phyloP scores from a whole-genome alignment of 1,284 basidiomycete genomes.

The Megacollybia platyphylla region DNA sequence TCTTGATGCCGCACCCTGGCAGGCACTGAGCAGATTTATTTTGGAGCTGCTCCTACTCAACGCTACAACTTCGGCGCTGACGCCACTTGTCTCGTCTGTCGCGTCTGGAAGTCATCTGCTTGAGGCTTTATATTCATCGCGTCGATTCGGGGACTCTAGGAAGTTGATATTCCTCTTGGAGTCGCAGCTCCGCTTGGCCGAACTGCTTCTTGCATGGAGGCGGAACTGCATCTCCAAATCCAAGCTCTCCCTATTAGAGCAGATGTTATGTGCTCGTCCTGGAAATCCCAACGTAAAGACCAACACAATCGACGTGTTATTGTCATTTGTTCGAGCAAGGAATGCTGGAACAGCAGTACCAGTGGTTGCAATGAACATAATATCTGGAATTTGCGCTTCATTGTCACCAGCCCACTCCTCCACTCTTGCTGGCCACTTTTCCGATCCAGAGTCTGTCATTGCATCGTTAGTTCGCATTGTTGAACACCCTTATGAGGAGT shows the following conservation, averaged over 20 bases:
- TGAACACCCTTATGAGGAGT: slow-evolving; percentile 61
- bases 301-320: slow-evolving; percentile 63
- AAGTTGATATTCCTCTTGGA: slow-evolving; percentile 59
- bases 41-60: slow-evolving; percentile 56
- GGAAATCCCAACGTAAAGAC: slow-evolving; percentile 32
- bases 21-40: slow-evolving; percentile 45
- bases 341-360: slow-evolving; percentile 45
- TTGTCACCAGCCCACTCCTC: slow-evolving; percentile 47
- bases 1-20: slow-evolving; percentile 39
- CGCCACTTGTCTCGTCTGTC: slow-evolving; percentile 61
- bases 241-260: slow-evolving; percentile 59
- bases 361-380: slow-evolving; percentile 49
- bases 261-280: slow-evolving; percentile 50
- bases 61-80: slow-evolving; percentile 63
- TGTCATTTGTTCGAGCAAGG: slow-evolving; percentile 50
- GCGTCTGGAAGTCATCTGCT: slow-evolving; percentile 49
- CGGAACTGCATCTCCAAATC: slow-evolving; percentile 25
- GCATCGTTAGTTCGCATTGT: slow-evolving; percentile 50
- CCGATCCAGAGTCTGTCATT: slow-evolving; percentile 57
- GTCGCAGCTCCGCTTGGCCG: slow-evolving; percentile 48
- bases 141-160: slow-evolving; percentile 57
- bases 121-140: slow-evolving; percentile 42
- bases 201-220: slow-evolving; percentile 52
- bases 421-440: slow-evolving; percentile 61
- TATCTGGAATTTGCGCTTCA: slow-evolving; percentile 55